Evolutionary conservation across 2,329 filamentous ascomycete genomes (phyloP).

Genomic region (Aspergillus brasiliensis): DNA sequence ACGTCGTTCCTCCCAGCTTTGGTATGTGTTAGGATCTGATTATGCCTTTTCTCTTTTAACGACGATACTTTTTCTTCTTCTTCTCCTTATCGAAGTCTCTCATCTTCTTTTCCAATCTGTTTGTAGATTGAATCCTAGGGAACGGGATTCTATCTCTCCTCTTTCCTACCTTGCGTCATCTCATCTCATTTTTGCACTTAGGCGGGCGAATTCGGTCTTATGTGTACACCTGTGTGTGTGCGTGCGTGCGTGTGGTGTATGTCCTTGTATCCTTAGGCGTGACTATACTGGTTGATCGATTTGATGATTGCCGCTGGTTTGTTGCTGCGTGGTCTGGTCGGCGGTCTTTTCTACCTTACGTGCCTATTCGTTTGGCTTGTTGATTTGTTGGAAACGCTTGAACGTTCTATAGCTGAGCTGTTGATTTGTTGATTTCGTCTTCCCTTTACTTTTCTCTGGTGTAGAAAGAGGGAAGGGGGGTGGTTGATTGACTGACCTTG

Average conservation of each 20-base stretch:
- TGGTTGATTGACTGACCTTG: not conserved
- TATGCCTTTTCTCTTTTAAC: conserved; percentile 7
- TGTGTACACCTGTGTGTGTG: conserved; percentile 13
- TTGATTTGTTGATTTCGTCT: not conserved
- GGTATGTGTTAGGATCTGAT: conserved; percentile 11
- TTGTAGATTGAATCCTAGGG: conserved; percentile 21
- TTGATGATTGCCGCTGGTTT: too few relatives aligned
- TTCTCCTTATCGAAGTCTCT: not conserved
- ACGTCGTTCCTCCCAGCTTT: conserved; percentile 4
- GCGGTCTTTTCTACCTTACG: not conserved
- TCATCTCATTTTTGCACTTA: conserved; percentile 3
- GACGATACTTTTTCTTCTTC: not conserved
- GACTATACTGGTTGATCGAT: not conserved
- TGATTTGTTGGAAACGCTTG: not conserved
- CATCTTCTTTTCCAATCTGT: not conserved
- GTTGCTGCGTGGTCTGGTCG: not conserved
- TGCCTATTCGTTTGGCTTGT: not conserved
- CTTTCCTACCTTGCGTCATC: conserved; percentile 22
- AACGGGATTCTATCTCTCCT: conserved; percentile 26
- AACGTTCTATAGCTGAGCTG: conserved; percentile 2
- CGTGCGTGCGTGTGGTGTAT: conserved; percentile 12
- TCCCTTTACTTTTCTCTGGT: not conserved
- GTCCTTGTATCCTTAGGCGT: not conserved
- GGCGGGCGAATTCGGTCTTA: conserved; percentile 31
- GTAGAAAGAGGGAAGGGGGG: not conserved